Evolutionary conservation across 257 asterid species (phyloP).

Genomic region (Euphrasia confusa): DNA sequence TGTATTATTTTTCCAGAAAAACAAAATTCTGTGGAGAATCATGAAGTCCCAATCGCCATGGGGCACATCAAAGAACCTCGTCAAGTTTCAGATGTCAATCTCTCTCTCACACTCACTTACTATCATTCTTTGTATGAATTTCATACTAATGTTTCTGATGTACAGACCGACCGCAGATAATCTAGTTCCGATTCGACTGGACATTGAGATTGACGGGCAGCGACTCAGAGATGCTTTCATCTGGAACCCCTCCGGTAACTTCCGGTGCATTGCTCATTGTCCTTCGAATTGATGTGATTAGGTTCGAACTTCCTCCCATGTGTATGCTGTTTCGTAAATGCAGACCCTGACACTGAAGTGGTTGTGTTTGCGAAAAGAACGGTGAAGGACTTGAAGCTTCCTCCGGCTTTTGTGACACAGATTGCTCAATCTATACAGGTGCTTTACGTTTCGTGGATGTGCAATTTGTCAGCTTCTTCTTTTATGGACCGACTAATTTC

Average conservation of each 20-base stretch:
- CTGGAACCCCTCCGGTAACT: constrained; percentile 89
- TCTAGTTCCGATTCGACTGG: constrained; percentile 83
- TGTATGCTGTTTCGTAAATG: constrained; percentile 12
- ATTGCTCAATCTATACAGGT: constrained; percentile 95
- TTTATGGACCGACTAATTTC: neutral
- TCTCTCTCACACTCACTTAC: neutral
- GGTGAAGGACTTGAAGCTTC: constrained; percentile 87
- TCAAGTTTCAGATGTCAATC: constrained; percentile 73
- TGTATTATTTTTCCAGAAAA: no score
- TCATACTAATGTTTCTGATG: constrained; percentile 8
- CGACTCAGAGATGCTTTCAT: constrained; percentile 75
- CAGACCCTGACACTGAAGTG: constrained; percentile 92
- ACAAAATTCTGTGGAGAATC: neutral
- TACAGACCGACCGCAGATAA: constrained; percentile 87
- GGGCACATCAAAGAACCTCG: constrained; percentile 68
- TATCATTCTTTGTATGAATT: neutral
- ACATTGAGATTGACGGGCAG: constrained; percentile 87
- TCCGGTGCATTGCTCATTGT: neutral
- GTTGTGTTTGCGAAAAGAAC: constrained; percentile 85
- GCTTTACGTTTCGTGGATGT: constrained; percentile 5
- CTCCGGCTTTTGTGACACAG: constrained; percentile 86
- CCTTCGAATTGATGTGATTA: neutral
- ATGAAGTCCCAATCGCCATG: constrained; percentile 72
- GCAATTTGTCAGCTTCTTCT: neutral
- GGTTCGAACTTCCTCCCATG: neutral